Evolutionary conservation across 768 basidiomycete genomes (phyloP).

Genomic region (Myochromella boudieri): DNA sequence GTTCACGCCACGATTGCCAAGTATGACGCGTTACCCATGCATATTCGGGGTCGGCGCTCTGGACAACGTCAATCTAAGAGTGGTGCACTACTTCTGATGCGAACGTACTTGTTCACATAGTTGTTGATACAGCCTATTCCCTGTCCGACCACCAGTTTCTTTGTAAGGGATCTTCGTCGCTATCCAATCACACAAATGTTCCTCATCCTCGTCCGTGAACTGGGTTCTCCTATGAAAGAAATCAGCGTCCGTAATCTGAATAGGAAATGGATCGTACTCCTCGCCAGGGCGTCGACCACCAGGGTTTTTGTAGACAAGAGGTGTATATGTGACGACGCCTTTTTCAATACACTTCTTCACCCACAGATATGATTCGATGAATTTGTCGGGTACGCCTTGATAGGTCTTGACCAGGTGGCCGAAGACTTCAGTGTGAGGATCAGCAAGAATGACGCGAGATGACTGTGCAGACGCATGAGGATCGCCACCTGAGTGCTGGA

Average conservation of each 20-base stretch:
- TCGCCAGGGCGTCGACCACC: constrained; percentile 80
- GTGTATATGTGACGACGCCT: constrained; percentile 64
- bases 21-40: constrained; percentile 81
- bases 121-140: constrained; percentile 82
- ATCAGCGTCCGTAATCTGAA: not conserved
- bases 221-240: constrained; percentile 59
- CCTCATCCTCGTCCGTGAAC: constrained; percentile 77
- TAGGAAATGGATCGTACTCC: constrained; percentile 52
- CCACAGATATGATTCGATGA: constrained; percentile 81
- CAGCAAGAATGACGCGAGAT: constrained; percentile 76
- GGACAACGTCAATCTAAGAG: not conserved
- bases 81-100: not conserved
- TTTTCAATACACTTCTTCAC: constrained; percentile 82
- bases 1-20: constrained; percentile 89
- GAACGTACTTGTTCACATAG: constrained; percentile 64
- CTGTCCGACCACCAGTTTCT: constrained; percentile 78
- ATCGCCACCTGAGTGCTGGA: constrained; percentile 79
- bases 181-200: constrained; percentile 75
- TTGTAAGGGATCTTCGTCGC: constrained; percentile 83
- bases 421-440: constrained; percentile 77
- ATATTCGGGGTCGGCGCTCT: constrained; percentile 71
- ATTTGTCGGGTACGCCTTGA: constrained; percentile 69
- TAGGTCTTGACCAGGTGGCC: constrained; percentile 70
- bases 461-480: constrained; percentile 68
- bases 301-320: constrained; percentile 80